Evolutionary conservation across 1,139 yeast species (phyloP), one percentile per base, ranked within the genome.

Genomic region (Wickerhamomyces sp.): DNA sequence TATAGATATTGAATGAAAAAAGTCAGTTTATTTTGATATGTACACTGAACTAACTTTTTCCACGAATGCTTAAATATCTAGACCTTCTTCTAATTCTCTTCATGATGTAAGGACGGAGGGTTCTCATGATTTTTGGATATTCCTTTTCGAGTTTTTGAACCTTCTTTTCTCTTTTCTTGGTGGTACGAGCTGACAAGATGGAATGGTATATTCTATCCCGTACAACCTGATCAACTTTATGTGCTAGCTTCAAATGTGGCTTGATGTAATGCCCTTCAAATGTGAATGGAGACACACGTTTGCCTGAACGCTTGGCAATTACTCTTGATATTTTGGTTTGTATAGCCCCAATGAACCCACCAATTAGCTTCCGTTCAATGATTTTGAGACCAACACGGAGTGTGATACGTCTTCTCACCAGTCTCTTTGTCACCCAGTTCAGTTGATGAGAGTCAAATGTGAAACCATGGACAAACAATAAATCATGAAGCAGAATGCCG

Each of bases 361-460:
- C 71, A 40, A 73, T 61, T 41, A 76, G 50, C 40, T 57, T 63
- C 18, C 57, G 57, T 49, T 77, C 75, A 34, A 68, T 60, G 18
- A 73, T 52, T 9, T 52, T 50, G 45, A 75, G 52, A 2, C 72
- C 74, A 15, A 58, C 53, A 27, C 64, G 59, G 14, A 73, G 54
- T 1, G 68, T 65, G 6, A 50, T 40, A 10, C 53, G 50, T 41
- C 63, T 59, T 14, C 51, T 47, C 27, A 72, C 49, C 41, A 67
- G 44, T 15, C 65, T 58, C 31, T 54, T 47, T 6, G 71, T 68
- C 1, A 72, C 60, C 41, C 67, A 65, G 50, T 75, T 75, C 60
- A 71, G 52, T 33, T 68, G 67, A 5, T 56, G 49, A 44, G 71
- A 72, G 32, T 67, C 66, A 33, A 76, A 55, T 1, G 65, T 51